Base-by-base conservation (phyloP, 2,329 filamentous ascomycete genomes). In the Penicillium digitatum region DNA sequence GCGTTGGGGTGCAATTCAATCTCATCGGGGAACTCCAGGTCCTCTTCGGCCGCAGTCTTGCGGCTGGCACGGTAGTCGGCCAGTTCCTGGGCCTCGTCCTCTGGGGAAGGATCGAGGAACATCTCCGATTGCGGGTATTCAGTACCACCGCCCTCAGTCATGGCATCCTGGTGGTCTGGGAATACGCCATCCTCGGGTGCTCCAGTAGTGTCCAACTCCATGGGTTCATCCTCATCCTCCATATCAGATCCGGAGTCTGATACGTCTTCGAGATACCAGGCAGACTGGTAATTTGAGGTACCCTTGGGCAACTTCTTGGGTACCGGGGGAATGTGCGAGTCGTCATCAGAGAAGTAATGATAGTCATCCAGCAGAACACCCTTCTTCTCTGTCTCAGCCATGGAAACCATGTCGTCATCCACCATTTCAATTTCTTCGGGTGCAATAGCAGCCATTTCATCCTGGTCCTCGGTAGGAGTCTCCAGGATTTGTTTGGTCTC, bases 1-100 rank as follows among this genome's bases (percentile, higher is more conserved):
- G 95, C 90, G 50, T 93, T 83, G 0, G 95, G 94, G 62, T 89
- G 90, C 50, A 99, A 79, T 73, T 99, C 95, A 55, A 99, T 94
- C 73, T 99, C 94, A 62, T 99, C 94, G 0, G 94, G 94, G 73
- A 97, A 99, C 72, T 97, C 93, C 52, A 89, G 83, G 72, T 99
- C 94, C 14, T 97, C 92, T 47, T 92, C 84, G 4, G 86, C 90
- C 63, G 96, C 93, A 24, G 86, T 85, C 48, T 86, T 85, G 67
- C 91, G 90, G 60, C 86, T 85, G 48, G 84, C 81, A 37, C 94
- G 86, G 74, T 91, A 99, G 42, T 87, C 87, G 52, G 86, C 89
- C 38, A 99, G 81, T 69, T 95, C 86, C 64, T 86, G 82, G 2
- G 88, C 88, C 67, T 95, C 91, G 59, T 96, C 91, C 65, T 96